Conservation (phyloP, 306 rosid genomes). For the Delonix regia region DNA sequence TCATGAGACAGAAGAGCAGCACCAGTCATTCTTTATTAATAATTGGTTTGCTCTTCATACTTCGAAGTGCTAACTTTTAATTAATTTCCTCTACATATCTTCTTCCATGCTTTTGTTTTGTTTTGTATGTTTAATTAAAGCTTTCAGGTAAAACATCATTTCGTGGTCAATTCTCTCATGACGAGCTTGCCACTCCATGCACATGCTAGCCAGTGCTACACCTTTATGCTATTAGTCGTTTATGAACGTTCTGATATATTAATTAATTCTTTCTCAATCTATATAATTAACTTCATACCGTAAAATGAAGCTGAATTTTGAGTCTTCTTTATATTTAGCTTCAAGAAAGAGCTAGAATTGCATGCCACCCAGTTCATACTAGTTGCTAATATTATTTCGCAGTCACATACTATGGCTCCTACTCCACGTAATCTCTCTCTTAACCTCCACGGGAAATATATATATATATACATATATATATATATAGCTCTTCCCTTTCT, state of each 20-base stretch:
- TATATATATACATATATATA: neutral
- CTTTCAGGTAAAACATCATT: neutral
- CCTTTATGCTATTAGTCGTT: neutral
- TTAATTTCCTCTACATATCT: neutral
- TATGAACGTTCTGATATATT: neutral
- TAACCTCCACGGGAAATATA: neutral
- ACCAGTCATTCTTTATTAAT: neutral
- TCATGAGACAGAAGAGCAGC: neutral
- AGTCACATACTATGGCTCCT: neutral
- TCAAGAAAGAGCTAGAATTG: neutral
- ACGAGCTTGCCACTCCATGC: too few species aligned
- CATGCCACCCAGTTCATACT: neutral
- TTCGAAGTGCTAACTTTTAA: too few species aligned
- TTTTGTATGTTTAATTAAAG: too few species aligned
- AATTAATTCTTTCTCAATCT: neutral
- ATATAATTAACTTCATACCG: neutral
- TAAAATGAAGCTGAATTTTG: neutral
- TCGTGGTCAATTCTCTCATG: neutral
- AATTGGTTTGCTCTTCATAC: neutral
- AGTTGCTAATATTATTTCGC: too few species aligned
- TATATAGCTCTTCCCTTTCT: neutral
- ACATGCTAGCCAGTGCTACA: too few species aligned
- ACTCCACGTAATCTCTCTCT: constrained; percentile 17
- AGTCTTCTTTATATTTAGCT: neutral
- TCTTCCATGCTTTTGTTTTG: neutral